Conservation (phyloP, 2,329 filamentous ascomycete species). For the Gliomastix tumulicola region DNA sequence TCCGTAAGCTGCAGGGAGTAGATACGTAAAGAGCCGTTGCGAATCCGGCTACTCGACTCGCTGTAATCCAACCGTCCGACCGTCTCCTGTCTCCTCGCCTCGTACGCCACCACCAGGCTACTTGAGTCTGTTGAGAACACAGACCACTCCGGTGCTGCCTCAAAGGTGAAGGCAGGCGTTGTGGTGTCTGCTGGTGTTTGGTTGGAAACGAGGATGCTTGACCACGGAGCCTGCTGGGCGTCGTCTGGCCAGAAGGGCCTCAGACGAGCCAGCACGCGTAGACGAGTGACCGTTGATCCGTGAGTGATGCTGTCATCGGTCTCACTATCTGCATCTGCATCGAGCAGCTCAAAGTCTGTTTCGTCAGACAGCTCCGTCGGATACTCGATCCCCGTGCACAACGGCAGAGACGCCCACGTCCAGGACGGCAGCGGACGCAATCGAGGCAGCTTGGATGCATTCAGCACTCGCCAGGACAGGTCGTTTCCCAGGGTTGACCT, state of each 20-base stretch:
- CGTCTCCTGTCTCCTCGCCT: background rate
- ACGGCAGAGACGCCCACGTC: background rate
- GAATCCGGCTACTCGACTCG: background rate
- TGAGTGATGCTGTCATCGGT: background rate
- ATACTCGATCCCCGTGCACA: background rate
- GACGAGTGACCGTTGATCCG: background rate
- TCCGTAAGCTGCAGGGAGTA: background rate
- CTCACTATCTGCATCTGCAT: too few relatives aligned
- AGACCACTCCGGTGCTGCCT: background rate
- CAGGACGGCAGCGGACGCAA: background rate
- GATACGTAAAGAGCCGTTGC: background rate
- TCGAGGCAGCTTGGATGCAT: background rate
- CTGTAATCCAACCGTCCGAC: background rate
- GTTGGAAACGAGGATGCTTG: background rate
- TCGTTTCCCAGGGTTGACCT: background rate
- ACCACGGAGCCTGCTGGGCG: background rate
- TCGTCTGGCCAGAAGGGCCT: background rate
- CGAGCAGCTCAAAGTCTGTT: too few relatives aligned
- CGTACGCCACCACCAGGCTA: background rate
- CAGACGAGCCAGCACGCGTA: background rate
- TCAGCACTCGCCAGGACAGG: background rate
- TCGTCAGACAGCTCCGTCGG: background rate
- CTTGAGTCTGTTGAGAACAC: background rate
- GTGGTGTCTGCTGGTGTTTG: background rate
- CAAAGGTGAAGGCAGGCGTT: background rate